A percentile compares a stretch with the other conserved stretches of the same genome.
phyloP scores from a whole-genome alignment of 441 rosid genomes.

The Raphanus hybrid region DNA sequence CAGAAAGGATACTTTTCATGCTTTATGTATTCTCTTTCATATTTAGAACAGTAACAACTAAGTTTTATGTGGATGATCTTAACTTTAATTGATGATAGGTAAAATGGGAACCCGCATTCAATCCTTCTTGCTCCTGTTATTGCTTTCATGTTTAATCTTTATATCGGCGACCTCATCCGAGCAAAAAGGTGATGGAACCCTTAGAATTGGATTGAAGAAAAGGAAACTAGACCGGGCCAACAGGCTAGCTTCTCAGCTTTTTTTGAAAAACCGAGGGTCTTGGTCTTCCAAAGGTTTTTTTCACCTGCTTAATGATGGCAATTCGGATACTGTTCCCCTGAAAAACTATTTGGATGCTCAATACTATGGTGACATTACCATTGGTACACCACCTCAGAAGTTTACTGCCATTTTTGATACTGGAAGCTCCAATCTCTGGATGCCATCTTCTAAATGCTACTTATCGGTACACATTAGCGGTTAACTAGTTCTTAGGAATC shows the following conservation, averaged over 20 bases:
- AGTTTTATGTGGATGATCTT: neutral
- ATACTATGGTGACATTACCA: conserved; percentile 66
- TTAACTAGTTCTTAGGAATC: neutral
- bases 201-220: conserved; percentile 66
- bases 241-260: conserved; percentile 43
- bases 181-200: conserved; percentile 50
- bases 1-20: neutral
- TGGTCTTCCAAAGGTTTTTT: conserved; percentile 39
- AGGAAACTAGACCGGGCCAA: conserved; percentile 53
- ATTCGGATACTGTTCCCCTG: conserved; percentile 51
- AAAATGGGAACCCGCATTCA: conserved; percentile 51
- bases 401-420: conserved; percentile 76
- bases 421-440: conserved; percentile 77
- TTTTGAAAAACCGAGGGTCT: conserved; percentile 45
- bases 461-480: conserved; percentile 50
- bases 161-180: conserved; percentile 43
- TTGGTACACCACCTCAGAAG: conserved; percentile 71
- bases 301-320: conserved; percentile 24
- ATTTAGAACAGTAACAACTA: neutral
- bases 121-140: conserved; percentile 41
- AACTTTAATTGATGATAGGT: conserved; percentile 36
- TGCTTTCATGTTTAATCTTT: conserved; percentile 44
- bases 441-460: conserved; percentile 68
- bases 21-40: neutral
- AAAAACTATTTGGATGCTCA: conserved; percentile 77